Evolutionary conservation across 2,329 filamentous ascomycete genomes (phyloP).

Genomic region (Penicillium crustosum): DNA sequence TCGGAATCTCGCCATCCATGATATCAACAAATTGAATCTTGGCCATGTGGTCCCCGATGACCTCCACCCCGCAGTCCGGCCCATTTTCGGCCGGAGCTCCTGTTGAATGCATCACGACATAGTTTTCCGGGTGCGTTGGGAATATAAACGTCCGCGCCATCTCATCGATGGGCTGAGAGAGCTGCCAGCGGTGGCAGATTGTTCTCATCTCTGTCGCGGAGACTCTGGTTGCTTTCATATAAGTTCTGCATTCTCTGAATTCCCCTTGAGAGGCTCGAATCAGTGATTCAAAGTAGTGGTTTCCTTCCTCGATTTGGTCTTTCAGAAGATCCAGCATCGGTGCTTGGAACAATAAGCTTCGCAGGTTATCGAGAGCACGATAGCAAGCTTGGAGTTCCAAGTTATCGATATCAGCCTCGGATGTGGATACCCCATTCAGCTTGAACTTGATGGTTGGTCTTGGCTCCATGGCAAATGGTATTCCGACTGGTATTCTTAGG

Average conservation of each 20-base stretch:
- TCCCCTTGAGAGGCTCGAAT: neutral
- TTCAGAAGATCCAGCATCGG: constrained; percentile 3
- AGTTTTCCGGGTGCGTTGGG: constrained; percentile 5
- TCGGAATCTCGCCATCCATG: neutral
- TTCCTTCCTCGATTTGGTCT: constrained; percentile 5
- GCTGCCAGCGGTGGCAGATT: constrained; percentile 2
- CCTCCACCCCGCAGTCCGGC: constrained; percentile 2
- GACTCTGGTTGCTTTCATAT: constrained; percentile 1
- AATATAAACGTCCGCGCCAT: constrained; percentile 4
- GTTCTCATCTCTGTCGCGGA: neutral
- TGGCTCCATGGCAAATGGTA: neutral
- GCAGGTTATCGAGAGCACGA: constrained; percentile 4
- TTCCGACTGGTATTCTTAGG: too few relatives aligned
- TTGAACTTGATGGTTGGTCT: constrained; percentile 1
- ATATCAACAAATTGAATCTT: constrained; percentile 2
- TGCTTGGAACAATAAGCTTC: constrained; percentile 1
- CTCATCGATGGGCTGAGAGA: neutral
- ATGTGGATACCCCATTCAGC: neutral
- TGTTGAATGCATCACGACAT: constrained; percentile 4
- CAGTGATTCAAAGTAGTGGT: constrained; percentile 3
- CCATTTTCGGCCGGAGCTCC: neutral
- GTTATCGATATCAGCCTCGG: neutral
- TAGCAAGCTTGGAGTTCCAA: constrained; percentile 7
- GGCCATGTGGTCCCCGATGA: constrained; percentile 9
- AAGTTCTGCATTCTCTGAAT: constrained; percentile 1